These are phyloP conservation scores for Apiospora aurea DNA, from an alignment of 2,329 filamentous ascomycete species.

Conservation along the genomic window DNA sequence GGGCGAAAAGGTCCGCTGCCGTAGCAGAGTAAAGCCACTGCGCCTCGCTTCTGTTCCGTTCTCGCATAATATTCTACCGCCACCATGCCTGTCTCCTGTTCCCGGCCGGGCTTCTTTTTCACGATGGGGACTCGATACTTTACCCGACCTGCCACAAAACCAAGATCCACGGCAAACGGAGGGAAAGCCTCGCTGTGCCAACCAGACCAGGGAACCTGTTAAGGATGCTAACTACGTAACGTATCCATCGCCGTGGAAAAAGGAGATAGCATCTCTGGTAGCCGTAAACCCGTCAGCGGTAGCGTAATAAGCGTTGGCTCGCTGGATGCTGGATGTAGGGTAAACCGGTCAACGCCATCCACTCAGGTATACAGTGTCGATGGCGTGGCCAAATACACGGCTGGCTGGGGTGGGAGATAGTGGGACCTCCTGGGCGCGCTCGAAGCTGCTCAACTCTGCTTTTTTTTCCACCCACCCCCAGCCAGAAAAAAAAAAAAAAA, in stretches of 20 bases:
- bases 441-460: background rate
- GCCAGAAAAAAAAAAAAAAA: background rate
- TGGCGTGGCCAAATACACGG: background rate
- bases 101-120: background rate
- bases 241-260: slow-evolving; percentile 4
- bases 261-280: background rate
- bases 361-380: slow-evolving; percentile 23
- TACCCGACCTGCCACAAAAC: background rate
- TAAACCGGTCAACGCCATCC: slow-evolving; percentile 19
- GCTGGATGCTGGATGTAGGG: background rate
- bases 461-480: background rate
- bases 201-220: background rate
- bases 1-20: slow-evolving; percentile 11
- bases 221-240: background rate
- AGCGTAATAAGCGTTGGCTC: slow-evolving; percentile 19
- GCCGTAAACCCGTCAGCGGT: slow-evolving; percentile 1
- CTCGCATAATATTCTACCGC: background rate
- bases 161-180: background rate
- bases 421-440: background rate
- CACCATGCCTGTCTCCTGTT: background rate
- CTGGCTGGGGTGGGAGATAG: background rate
- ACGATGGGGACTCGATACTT: background rate
- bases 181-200: background rate
- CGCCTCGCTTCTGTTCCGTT: slow-evolving; percentile 9
- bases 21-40: background rate